Evolutionary conservation across 305 asterid genomes (phyloP), one percentile per base, ranked within the genome.

Genomic region (Ajuga reptans): DNA sequence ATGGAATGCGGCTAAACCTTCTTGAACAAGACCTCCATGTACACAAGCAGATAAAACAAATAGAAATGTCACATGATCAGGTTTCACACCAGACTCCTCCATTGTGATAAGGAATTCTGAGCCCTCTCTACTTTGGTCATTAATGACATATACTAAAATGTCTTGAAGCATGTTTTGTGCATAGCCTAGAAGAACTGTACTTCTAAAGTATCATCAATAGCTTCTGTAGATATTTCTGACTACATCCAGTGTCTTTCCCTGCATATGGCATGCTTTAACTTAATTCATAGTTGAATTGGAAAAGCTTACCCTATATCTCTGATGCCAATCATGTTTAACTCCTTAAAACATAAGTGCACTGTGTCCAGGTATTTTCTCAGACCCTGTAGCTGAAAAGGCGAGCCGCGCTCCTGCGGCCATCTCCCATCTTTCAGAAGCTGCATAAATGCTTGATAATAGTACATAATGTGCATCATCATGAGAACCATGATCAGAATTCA

Each of bases 381-480:
- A 77, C 58, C 90, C 87, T 52, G 39, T 82, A 72, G 62, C 78
- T 6, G 81, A 74, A 77, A 83, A 74, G 14, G 71, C 74, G 4
- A 74, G 59, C 50, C 95, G 84, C 75, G 78, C 82, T 21, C 77
- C 71, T 80, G 84, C 88, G 52, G 94, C 90, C 85, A 75, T 82
- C 80, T 86, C 89, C 98, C 98, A 91, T 76, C 79, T 84, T 66
- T 87, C 95, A 36, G 92, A 78, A 66, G 90, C 88, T 31, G 92
- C 95, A 75, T 84, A 85, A 36, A 91, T 85, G 74, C 72, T 87
- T 0, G 96, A 84, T 14, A 86, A 50, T 7, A 86, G 75, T 74
- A 86, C 83, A 72, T 77, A 80, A 77, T 81, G 85, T 12, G 71
- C 72, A 65, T 77, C 79, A 18, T 74, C 78, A 51, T 64, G 2